These are phyloP conservation scores for Hymenoscyphus linearis DNA, from an alignment of 2,329 filamentous ascomycete genomes.

Conservation along the genomic window DNA sequence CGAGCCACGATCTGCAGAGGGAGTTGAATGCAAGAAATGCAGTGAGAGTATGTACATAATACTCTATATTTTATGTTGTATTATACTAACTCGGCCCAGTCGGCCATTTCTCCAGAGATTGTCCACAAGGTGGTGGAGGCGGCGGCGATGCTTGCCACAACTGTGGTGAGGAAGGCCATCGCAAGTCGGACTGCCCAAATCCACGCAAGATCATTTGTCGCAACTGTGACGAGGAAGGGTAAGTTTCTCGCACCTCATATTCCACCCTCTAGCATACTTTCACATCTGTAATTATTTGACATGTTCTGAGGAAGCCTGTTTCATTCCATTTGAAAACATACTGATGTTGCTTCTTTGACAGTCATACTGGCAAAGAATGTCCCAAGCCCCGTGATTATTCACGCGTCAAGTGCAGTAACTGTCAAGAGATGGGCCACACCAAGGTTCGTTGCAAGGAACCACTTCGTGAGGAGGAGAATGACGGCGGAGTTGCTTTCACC, in stretches of 20 bases:
- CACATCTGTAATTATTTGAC: neutral
- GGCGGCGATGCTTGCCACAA: conserved; percentile 43
- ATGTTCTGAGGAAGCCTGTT: neutral
- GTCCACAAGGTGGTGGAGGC: conserved; percentile 54
- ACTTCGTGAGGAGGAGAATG: conserved; percentile 17
- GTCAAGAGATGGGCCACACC: conserved; percentile 40
- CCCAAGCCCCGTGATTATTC: conserved; percentile 35
- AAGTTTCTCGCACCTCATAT: neutral
- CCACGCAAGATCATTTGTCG: conserved; percentile 33
- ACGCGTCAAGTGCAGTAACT: conserved; percentile 56
- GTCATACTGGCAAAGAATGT: conserved; percentile 7
- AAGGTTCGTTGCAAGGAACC: conserved; percentile 37
- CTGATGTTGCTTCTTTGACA: neutral
- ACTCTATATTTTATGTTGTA: neutral
- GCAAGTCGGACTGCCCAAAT: conserved; percentile 29
- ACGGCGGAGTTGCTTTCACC: conserved; percentile 1
- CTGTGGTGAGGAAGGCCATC: conserved; percentile 22
- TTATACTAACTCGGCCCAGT: conserved; percentile 31
- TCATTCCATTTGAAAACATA: too few species aligned
- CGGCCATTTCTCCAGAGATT: conserved; percentile 60
- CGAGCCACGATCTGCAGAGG: conserved; percentile 55
- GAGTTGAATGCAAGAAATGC: conserved; percentile 34
- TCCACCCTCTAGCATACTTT: neutral
- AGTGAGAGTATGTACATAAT: conserved; percentile 24
- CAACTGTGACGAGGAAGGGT: conserved; percentile 54